Base-by-base conservation (phyloP, 352 stramenopile species). In the Phytophthora podocarpi region DNA sequence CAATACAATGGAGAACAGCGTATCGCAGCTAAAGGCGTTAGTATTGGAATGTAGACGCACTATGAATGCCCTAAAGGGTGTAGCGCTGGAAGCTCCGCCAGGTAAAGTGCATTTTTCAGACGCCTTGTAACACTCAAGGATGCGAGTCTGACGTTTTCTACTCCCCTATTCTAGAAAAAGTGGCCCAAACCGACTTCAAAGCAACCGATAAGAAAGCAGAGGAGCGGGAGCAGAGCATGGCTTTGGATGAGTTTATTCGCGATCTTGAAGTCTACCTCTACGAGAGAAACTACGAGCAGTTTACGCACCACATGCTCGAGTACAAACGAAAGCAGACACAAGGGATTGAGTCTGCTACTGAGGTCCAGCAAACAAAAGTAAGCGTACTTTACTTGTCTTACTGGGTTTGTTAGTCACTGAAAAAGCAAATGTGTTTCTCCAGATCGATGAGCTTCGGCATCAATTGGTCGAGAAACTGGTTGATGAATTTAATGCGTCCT, bases 1-100 rank as follows among this genome's bases (percentile, higher is more conserved):
- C 42, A 90, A 91, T 57, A 85, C 65, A 6, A 93, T 95, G 80
- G 85, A 95, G 37, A 93, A 91, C 56, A 92, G 82, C 45, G 82
- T 95, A 6, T 91, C 81, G 36, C 78, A 91, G 51, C 70, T 95
- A 35, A 91, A 93, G 58, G 60, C 77, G 11, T 66, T 91, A 20
- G 77, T 95, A 5, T 20, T 91, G 20, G 82, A 95, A 27, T 91
- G 83, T 63, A 90, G 88, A 56, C 71, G 84, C 11, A 90, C 82
- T 15, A 78, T 95, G 37, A 46, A 82, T 16, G 54, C 72, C 2
- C 51, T 95, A 18, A 85, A 91, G 36, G 52, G 52, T 20, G 68
- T 87, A 5, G 47, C 68, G 4, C 37, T 94, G 30, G 75, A 89
- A 56, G 70, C 74, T 3, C 78, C 68, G 2, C 50, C 66, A 31